Base-by-base conservation (phyloP, 768 basidiomycete species). In the Multifurca ochricompacta region DNA sequence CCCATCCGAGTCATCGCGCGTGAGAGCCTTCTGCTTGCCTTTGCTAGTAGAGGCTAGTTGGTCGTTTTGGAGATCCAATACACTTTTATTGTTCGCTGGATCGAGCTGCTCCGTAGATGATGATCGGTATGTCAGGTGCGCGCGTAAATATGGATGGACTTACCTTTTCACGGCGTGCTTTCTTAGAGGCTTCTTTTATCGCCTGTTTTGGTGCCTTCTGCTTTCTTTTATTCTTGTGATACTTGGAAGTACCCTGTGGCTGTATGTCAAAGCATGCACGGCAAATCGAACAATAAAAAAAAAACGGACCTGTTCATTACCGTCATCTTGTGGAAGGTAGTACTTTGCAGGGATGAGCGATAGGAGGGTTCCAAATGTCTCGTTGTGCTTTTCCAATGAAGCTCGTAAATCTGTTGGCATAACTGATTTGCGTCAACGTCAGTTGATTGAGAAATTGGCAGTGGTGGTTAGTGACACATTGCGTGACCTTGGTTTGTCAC, bases 321-420 rank as follows among this genome's bases (percentile, higher is more conserved):
- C 71, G 41, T 79, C 78, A 18, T 87, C 84, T 36, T 74, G 76
- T 2, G 81, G 77, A 45, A 96, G 73, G 69, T 97, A 97, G 67
- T 87, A 91, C 72, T 85, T 86, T 5, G 93, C 78, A 0, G 95
- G 95, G 51, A 97, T 96, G 42, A 96, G 78, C 36, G 76, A 81
- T 2, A 96, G 74, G 4, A 97, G 73, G 0, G 81, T 74, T 64
- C 93, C 91, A 62, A 99, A 97, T 0, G 83, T 80, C 25, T 79
- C 80, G 65, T 97, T 96, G 71, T 96, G 92, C 37, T 73, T 72
- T 68, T 92, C 87, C 45, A 98, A 70, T 3, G 87, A 89, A 8
- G 72, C 67, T 41, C 76, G 74, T 16, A 90, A 74, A 0, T 65
- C 69, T 16, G 72, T 46, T 31, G 51, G 28, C 51, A 53, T 53